phyloP scores from a whole-genome alignment of 805 yeast genomes.

The Lipomyces sp. region DNA sequence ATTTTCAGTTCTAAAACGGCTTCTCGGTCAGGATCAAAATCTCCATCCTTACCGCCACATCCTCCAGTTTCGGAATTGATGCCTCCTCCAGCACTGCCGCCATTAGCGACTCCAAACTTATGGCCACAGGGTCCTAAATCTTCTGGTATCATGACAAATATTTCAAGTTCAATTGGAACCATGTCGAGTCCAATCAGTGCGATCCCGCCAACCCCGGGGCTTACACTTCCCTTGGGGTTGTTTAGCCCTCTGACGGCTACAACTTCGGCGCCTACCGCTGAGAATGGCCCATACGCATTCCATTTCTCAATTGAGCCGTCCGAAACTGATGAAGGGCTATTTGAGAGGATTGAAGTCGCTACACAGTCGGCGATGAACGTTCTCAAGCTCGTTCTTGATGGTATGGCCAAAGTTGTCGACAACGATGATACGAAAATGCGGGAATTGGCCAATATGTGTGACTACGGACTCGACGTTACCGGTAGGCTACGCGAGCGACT shows the following conservation, averaged over 20 bases:
- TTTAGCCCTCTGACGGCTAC: constrained; percentile 16
- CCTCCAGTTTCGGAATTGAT: constrained; percentile 17
- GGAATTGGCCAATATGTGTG: constrained; percentile 77
- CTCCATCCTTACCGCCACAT: constrained; percentile 3
- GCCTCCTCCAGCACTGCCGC: constrained; percentile 24
- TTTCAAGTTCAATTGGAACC: background rate
- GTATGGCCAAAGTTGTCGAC: constrained; percentile 45
- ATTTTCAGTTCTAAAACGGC: constrained; percentile 3
- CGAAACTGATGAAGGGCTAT: constrained; percentile 69
- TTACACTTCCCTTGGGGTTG: constrained; percentile 19
- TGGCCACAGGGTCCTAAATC: constrained; percentile 9
- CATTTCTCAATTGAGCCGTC: constrained; percentile 43
- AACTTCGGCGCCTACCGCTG: constrained; percentile 26
- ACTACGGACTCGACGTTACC: constrained; percentile 81
- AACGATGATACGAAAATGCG: constrained; percentile 64
- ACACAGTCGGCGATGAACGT: constrained; percentile 75
- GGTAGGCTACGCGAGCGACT: constrained; percentile 64
- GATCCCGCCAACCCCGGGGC: constrained; percentile 24
- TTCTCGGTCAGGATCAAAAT: background rate
- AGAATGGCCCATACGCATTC: constrained; percentile 27
- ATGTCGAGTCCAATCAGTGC: constrained; percentile 4
- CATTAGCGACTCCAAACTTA: constrained; percentile 24
- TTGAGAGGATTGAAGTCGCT: constrained; percentile 65
- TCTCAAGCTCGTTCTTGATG: constrained; percentile 67
- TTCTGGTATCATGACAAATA: background rate